phyloP scores from a whole-genome alignment of 1,284 basidiomycete genomes.

The Ceratobasidium sp. region DNA sequence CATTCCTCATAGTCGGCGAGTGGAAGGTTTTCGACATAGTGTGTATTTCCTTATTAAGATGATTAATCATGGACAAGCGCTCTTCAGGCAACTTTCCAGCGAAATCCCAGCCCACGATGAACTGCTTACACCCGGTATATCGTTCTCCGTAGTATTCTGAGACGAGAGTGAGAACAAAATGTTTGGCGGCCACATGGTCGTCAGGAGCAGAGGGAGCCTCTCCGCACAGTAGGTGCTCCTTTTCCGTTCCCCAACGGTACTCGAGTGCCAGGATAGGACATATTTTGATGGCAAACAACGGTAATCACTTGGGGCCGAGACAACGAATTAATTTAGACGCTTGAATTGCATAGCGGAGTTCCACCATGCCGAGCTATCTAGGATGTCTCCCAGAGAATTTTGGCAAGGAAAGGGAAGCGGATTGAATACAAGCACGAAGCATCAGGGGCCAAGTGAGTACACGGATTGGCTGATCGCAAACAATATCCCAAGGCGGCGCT shows the following conservation, averaged over 20 bases:
- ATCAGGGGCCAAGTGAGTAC: not conserved
- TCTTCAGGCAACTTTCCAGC: constrained; percentile 2
- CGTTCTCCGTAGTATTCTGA: constrained; percentile 1
- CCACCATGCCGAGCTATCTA: not conserved
- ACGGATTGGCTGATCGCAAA: not conserved
- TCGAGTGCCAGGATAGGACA: not conserved
- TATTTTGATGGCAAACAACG: not conserved
- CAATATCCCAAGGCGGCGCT: not conserved
- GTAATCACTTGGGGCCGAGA: not conserved
- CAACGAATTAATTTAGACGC: not conserved
- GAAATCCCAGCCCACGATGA: constrained; percentile 7
- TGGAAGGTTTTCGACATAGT: not conserved
- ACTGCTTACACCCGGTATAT: not conserved
- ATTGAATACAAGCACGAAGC: not conserved
- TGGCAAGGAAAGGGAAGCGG: not conserved
- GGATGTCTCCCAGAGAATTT: not conserved
- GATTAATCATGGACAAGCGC: not conserved
- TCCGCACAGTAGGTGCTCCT: constrained; percentile 20
- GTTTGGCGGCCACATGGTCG: constrained; percentile 7
- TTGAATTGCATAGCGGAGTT: not conserved
- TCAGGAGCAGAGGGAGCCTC: constrained; percentile 15
- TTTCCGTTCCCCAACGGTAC: not conserved
- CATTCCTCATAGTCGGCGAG: not conserved
- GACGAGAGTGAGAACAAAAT: not conserved
- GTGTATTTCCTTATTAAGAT: constrained; percentile 14